Conservation (phyloP, 805 yeast species). For the Candida vartiovaarae region DNA sequence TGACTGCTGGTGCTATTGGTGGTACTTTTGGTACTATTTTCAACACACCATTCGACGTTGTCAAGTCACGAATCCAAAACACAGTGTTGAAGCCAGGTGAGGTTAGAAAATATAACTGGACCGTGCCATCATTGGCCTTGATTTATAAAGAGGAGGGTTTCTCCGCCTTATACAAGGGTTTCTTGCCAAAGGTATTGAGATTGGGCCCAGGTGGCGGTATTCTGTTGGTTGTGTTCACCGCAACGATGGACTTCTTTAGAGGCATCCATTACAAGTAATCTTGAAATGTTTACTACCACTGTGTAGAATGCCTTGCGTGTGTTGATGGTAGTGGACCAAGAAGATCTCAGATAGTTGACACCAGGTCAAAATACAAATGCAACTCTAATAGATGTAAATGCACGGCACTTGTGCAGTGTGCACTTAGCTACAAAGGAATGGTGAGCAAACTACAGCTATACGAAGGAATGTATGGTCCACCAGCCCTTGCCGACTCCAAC, state of each 20-base stretch:
- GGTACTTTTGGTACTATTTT: slow-evolving; percentile 94
- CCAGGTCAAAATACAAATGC: no score
- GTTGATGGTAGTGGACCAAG: no score
- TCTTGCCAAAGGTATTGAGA: slow-evolving; percentile 93
- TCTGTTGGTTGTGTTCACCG: slow-evolving; percentile 90
- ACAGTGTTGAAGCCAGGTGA: slow-evolving; percentile 62
- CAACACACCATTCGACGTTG: slow-evolving; percentile 97
- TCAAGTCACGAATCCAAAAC: slow-evolving; percentile 91
- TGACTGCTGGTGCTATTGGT: slow-evolving; percentile 91
- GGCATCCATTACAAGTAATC: slow-evolving; percentile 18
- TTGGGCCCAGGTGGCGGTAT: slow-evolving; percentile 99
- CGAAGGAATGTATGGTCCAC: slow-evolving; percentile 48
- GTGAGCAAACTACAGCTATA: no score
- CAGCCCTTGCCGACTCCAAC: slow-evolving; percentile 50
- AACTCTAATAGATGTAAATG: no score
- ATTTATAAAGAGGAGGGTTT: slow-evolving; percentile 90
- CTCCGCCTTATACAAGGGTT: slow-evolving; percentile 88
- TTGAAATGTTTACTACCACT: background rate
- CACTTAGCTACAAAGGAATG: background rate
- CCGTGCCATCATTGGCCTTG: slow-evolving; percentile 67
- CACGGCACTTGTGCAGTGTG: no score
- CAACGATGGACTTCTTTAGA: slow-evolving; percentile 91
- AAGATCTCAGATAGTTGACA: no score
- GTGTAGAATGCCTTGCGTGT: no score
- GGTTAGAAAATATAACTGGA: slow-evolving; percentile 86